These are phyloP conservation scores for Sclerotinia sclerotiorum DNA, from an alignment of 2,329 filamentous ascomycete species.

Conservation along the genomic window DNA sequence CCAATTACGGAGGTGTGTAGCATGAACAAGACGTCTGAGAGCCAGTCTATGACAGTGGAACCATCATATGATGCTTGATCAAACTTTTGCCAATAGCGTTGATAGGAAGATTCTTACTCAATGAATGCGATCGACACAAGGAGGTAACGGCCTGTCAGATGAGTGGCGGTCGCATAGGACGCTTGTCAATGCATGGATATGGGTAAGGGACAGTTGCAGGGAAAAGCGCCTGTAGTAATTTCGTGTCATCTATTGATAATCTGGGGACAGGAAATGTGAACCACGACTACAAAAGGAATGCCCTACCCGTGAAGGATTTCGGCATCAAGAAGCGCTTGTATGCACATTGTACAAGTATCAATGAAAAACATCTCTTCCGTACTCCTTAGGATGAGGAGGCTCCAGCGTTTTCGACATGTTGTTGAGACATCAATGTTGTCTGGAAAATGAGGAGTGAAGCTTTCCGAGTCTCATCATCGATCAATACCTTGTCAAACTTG, in stretches of 20 bases:
- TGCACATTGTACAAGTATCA: not conserved
- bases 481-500: slow-evolving; percentile 1
- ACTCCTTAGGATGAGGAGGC: not conserved
- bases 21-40: slow-evolving; percentile 12
- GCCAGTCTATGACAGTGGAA: slow-evolving; percentile 12
- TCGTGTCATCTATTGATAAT: not conserved
- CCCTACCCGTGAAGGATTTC: not conserved
- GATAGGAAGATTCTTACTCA: not conserved
- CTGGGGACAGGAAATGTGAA: not conserved
- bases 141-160: slow-evolving; percentile 9
- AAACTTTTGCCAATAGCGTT: not conserved
- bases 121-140: slow-evolving; percentile 18
- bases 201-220: no score
- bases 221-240: slow-evolving; percentile 8
- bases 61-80: not conserved
- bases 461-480: slow-evolving; percentile 19
- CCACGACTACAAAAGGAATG: not conserved
- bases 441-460: slow-evolving; percentile 21
- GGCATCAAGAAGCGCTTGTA: not conserved
- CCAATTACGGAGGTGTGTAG: not conserved
- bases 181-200: not conserved
- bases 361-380: not conserved
- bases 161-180: slow-evolving; percentile 1
- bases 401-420: not conserved
- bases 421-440: slow-evolving; percentile 16